Evolutionary conservation across 139 green algal genomes (phyloP).

Genomic region (Haematococcus lacustris): DNA sequence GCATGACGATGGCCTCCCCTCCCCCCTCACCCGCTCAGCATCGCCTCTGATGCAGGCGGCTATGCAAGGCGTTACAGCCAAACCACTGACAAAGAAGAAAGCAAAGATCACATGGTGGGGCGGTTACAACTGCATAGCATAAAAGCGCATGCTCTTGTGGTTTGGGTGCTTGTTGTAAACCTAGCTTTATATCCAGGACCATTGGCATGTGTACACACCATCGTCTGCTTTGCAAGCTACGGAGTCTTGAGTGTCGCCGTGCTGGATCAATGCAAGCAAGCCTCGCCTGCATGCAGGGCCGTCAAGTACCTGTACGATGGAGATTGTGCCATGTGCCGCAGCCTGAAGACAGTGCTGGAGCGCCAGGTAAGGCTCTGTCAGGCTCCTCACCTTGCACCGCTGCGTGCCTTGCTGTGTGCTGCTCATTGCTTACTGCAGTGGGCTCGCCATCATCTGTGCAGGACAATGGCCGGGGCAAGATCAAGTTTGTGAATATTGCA

Average conservation of each 20-base stretch:
- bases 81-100: constrained; percentile 1
- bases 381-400: neutral
- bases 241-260: no score
- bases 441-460: neutral
- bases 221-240: neutral
- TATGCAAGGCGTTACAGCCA: neutral
- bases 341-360: constrained; percentile 51
- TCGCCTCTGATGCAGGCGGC: neutral
- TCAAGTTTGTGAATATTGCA: constrained; percentile 56
- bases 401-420: neutral
- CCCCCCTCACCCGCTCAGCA: neutral
- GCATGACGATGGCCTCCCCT: neutral
- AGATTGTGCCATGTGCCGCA: constrained; percentile 59
- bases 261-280: neutral
- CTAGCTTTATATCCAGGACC: neutral
- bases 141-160: neutral
- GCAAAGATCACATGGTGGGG: constrained; percentile 8
- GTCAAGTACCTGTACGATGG: constrained; percentile 74
- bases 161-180: neutral
- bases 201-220: neutral
- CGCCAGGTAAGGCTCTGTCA: constrained; percentile 18
- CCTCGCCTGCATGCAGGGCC: constrained; percentile 12
- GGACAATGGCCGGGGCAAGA: constrained; percentile 13
- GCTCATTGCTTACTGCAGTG: neutral
- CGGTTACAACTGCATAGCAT: neutral